Evolutionary conservation across 1,284 basidiomycete species (phyloP).

Genomic region (Peniophora sp.): DNA sequence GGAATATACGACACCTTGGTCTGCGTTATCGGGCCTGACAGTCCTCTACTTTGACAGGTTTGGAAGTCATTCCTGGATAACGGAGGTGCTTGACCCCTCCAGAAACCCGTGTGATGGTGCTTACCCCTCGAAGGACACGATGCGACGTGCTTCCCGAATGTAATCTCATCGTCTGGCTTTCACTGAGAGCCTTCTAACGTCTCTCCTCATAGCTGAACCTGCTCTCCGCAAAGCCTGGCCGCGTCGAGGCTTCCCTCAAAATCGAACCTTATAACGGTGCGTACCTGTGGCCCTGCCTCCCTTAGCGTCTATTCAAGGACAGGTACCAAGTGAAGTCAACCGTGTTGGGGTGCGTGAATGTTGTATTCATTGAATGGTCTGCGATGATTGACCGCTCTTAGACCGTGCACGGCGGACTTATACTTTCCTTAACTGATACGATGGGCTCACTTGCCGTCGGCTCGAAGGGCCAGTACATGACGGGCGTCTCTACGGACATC

Average conservation of each 20-base stretch:
- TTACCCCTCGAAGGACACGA: slow-evolving; percentile 53
- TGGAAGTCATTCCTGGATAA: slow-evolving; percentile 75
- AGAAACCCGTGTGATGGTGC: neutral
- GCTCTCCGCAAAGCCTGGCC: slow-evolving; percentile 54
- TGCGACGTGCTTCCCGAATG: slow-evolving; percentile 70
- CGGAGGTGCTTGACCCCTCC: slow-evolving; percentile 39
- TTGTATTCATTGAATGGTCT: neutral
- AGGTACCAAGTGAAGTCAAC: slow-evolving; percentile 39
- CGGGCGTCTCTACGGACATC: slow-evolving; percentile 85
- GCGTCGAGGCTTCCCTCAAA: slow-evolving; percentile 58
- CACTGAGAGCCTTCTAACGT: neutral
- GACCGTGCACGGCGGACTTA: slow-evolving; percentile 78
- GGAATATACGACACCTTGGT: neutral
- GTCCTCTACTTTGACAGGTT: slow-evolving; percentile 40
- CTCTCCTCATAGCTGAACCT: slow-evolving; percentile 45
- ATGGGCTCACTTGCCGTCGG: slow-evolving; percentile 79
- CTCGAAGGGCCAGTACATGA: slow-evolving; percentile 77
- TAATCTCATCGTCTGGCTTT: slow-evolving; percentile 21
- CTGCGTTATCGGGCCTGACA: slow-evolving; percentile 1
- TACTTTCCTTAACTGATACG: slow-evolving; percentile 81
- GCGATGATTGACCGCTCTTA: slow-evolving; percentile 9
- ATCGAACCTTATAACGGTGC: slow-evolving; percentile 67
- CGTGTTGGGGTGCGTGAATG: slow-evolving; percentile 56
- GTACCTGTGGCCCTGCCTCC: slow-evolving; percentile 15
- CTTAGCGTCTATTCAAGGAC: neutral